Evolutionary conservation across 352 stramenopile species (phyloP), one percentile per base, ranked within the genome.

Genomic region (Aphanomyces cochlioides): DNA sequence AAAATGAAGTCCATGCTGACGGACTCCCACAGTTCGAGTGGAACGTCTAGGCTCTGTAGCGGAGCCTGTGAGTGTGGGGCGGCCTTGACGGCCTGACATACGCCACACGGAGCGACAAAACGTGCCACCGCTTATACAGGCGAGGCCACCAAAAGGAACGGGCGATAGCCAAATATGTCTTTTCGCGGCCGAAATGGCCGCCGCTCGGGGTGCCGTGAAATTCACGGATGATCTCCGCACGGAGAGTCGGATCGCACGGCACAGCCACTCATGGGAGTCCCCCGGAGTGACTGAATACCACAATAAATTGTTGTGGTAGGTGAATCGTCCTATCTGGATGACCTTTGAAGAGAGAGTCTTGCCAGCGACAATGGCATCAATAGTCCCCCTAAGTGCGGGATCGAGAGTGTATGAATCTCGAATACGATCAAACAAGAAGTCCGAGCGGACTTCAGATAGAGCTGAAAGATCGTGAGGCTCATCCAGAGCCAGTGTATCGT

Each of bases 121-220:
- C 53, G 45, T 15, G 13, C 34, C 56, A 12, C 61, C 38, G 7
- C 13, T 79, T 77, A 37, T 77, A 78, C 73, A 75, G 65, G 43
- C 79, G 69, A 0, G 77, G 28, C 73, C 58, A 76, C 47, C 72
- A 74, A 60, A n/a, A 69, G 74, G 45, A 73, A 0, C 70, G 69
- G 2, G 64, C 68, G 0, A 81, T 54, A 0, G 59, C 21, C 7
- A 48, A 6, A 50, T 69, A 79, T 5, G 73, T 77, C 45, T 79
- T 79, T 63, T 78, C 73, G 45, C 72, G 63, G 47, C 61, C 69
- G 0, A 77, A 53, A 28, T 80, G 77, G 15, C 66, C 67, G 4
- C 57, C 66, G 8, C 19, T 72, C 0, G 74, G 45, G 0, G 56
- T 10, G 34, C 75, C 63, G 36, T 77, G 61, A 12, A 61, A 77